Base-by-base conservation (phyloP, 495 filamentous ascomycete species). In the Hypoxylon perforatum region DNA sequence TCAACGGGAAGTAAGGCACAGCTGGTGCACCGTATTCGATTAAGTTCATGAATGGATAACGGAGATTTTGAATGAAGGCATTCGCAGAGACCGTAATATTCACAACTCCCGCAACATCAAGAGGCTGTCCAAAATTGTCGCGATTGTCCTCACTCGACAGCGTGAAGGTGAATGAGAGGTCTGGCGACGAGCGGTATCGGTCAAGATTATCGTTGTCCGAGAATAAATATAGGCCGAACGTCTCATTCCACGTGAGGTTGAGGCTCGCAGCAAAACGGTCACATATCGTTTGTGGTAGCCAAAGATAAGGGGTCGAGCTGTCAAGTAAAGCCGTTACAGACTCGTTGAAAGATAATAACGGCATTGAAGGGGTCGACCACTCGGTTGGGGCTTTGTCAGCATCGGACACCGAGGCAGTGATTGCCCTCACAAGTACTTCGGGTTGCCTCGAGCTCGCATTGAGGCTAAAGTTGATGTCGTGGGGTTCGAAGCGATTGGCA, bases 241-340 rank as follows among this genome's bases (percentile, higher is more conserved):
- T 79, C 11, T 77, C 79, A 61, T 88, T 82, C 74, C 86, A 90
- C 1, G 73, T 82, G 7, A 92, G 75, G 35, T 84, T 84, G 33
- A 91, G 77, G 7, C 83, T 82, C 6, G 75, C 57, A 47, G 89
- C 89, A 61, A 92, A 91, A 3, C 78, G 77, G 19, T 85, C 77
- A 72, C 89, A 91, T n/a, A 87, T 81, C 11, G 74, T 69, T 30
- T 75, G 71, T 2, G 90, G 90, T 2, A 92, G 82, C 88, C 88
- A 91, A 0, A 91, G 79, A 57, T 85, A 87, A 1, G 90, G 86
- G 1, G 89, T 88, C 3, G 87, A 86, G 14, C 86, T 87, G 66
- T 92, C 90, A 59, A 92, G 88, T 51, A 84, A 74, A 23, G 85
- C 85, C 12, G 71, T 73, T 14, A 85, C 76, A 14, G 80, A 79